Evolutionary conservation across 352 stramenopile species (phyloP), one percentile per base, ranked within the genome.

Genomic region (Globisporangium perplexum): DNA sequence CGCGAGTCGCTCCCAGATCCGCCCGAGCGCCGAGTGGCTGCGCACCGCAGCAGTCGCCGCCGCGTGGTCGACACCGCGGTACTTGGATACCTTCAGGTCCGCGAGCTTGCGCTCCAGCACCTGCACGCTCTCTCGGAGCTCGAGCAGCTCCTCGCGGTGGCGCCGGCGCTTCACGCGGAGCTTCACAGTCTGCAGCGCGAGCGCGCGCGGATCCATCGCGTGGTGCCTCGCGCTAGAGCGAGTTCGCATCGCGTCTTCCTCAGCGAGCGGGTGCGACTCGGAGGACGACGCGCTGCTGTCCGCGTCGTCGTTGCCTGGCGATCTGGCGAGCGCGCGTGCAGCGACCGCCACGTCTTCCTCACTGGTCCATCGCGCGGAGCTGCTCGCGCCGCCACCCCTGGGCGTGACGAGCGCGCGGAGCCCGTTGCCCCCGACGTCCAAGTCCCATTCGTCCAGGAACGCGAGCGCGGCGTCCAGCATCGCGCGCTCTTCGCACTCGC

Each of bases 371-470:
- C 28, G 3, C 10, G 28, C 7, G 10, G 28, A 31, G 28, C 28
- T 31, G 4, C 28, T 31, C 28, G 28, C 28, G 10, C 28, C 28
- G 28, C n/a, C n/a, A n/a, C 7, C 28, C 10, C 10, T 31, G 28
- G 28, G 28, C 7, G 15, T 39, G 28, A 50, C 8, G 4, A 57
- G 42, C 14, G 45, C 30, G 22, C 42, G n/a, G 35, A 59, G 33
- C 1, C 45, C 35, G 18, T 43, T 24, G 17, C 43, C 53, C 18
- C 52, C 49, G 44, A 4, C 20, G 12, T 47, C 53, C 8, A 53
- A 11, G 33, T 59, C 53, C 53, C 55, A 61, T 23, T 61, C 48
- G 41, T 61, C 47, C 26, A 55, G 30, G 36, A 61, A 61, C 47
- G 46, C 55, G 26, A 61, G 55, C 46, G 55, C 46, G 7, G 36